Conservation (phyloP, 2,329 filamentous ascomycete genomes). For the Cladophialophora chaetospira region DNA sequence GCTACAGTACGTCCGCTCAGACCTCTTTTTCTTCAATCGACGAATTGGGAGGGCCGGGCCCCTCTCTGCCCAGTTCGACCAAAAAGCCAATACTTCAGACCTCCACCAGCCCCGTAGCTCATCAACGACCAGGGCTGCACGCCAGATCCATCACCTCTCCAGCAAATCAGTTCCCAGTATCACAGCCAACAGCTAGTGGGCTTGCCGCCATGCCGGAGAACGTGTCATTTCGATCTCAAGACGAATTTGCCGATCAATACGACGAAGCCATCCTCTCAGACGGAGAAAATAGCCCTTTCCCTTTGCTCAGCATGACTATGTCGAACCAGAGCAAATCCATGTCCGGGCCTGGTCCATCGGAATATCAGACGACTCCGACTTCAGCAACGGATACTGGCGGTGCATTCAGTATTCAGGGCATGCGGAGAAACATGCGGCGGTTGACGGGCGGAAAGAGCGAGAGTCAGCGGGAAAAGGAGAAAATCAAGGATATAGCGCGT, state of each 20-base stretch:
- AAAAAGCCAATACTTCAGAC: slow-evolving; percentile 61
- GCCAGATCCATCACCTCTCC: slow-evolving; percentile 84
- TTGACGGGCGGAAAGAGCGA: slow-evolving; percentile 48
- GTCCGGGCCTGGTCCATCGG: slow-evolving; percentile 29
- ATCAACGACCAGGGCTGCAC: slow-evolving; percentile 80
- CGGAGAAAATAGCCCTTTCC: slow-evolving; percentile 66
- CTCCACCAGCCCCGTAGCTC: slow-evolving; percentile 76
- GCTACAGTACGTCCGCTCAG: slow-evolving; percentile 23
- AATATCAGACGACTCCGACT: slow-evolving; percentile 35
- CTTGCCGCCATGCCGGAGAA: slow-evolving; percentile 21
- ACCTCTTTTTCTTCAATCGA: slow-evolving; percentile 32
- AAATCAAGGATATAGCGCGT: slow-evolving; percentile 46
- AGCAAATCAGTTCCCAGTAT: slow-evolving; percentile 50
- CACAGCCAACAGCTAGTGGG: slow-evolving; percentile 31
- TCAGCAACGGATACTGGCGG: slow-evolving; percentile 38
- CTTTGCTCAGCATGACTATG: slow-evolving; percentile 31
- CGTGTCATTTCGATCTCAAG: slow-evolving; percentile 21
- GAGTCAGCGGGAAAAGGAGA: slow-evolving; percentile 49
- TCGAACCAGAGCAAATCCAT: slow-evolving; percentile 25
- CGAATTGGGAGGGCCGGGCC: slow-evolving; percentile 57
- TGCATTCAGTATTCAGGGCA: slow-evolving; percentile 48
- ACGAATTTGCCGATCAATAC: slow-evolving; percentile 49
- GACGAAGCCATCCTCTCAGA: slow-evolving; percentile 83
- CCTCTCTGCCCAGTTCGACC: slow-evolving; percentile 54
- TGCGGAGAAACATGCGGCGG: slow-evolving; percentile 51